A percentile compares a stretch with the other conserved stretches of the same genome.
phyloP scores from a whole-genome alignment of 129 eudicot species.

The Calendula officinalis region DNA sequence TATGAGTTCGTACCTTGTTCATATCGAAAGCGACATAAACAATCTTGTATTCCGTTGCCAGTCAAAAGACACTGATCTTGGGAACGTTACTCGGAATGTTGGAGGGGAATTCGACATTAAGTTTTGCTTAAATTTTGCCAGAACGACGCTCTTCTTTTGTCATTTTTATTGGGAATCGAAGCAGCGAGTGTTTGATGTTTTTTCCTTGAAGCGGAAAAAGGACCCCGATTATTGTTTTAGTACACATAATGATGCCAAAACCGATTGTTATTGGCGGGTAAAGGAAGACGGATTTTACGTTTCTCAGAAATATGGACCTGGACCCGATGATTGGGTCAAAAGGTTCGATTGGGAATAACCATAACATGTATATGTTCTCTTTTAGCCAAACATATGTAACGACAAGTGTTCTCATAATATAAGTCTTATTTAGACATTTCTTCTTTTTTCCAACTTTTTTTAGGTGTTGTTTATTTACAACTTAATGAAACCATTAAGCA shows the following conservation, averaged over 20 bases:
- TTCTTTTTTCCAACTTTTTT: too few species aligned
- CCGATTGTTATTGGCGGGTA: slow-evolving; percentile 18
- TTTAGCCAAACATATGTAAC: too few species aligned
- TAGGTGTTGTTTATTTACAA: too few species aligned
- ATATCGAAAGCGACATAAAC: slow-evolving; percentile 8
- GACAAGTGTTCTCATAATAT: too few species aligned
- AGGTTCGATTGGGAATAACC: background rate
- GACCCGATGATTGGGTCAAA: background rate
- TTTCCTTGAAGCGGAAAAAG: background rate
- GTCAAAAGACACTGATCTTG: slow-evolving; percentile 27
- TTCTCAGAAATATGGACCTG: background rate
- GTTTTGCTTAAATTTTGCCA: slow-evolving; percentile 18
- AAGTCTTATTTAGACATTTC: too few species aligned
- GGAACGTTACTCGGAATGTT: background rate
- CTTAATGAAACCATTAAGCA: too few species aligned
- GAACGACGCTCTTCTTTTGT: slow-evolving; percentile 22
- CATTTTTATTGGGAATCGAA: slow-evolving; percentile 21
- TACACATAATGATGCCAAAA: background rate
- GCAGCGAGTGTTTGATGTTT: slow-evolving; percentile 20
- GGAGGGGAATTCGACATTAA: slow-evolving; percentile 8
- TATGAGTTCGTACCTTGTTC: background rate
- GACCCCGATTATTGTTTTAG: background rate
- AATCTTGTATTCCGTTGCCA: slow-evolving; percentile 17
- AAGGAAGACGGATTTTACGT: slow-evolving; percentile 28
- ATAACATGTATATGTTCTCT: background rate